Evolutionary conservation across 2,329 filamentous ascomycete species (phyloP), one percentile per base, ranked within the genome.

Genomic region (Bretziella fagacearum): DNA sequence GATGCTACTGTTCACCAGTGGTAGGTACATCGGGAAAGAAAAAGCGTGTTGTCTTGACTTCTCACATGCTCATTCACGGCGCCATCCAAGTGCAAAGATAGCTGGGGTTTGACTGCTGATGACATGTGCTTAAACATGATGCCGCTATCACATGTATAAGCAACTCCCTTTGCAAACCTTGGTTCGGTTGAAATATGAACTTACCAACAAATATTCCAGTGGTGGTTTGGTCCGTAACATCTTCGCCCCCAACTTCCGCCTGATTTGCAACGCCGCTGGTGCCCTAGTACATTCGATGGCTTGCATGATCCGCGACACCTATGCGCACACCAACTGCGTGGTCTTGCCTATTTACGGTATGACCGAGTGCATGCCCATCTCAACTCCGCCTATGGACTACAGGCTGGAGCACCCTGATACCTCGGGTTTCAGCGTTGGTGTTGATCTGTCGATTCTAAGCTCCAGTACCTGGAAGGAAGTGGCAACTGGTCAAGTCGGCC

Each of bases 321-420:
- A 74, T 56, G 40, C 40, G 2, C 40, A 32, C 15, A 43, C 11
- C 15, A 58, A 63, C 8, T 71, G 68, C 48, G 63, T 62, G 2
- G 65, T 75, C 2, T 60, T 75, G 15, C 71, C 71, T 2, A 73
- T 69, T 52, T 74, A 75, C 53, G 71, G 70, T 15, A 74, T 75
- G 71, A 75, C 71, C 1, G 71, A 74, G 59, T 74, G 70, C 53
- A 73, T 73, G 68, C 71, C 70, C 0, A 73, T 74, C 40, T 70
- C 68, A 2, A 71, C 69, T 2, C 71, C 71, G 2, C 70, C 69
- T 0, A 57, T 71, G n/a, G 55, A 65, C 51, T 74, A 74, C 53
- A 57, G 58, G 23, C 61, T 74, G 3, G 68, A 72, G 46, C 65
- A 67, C 3, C 61, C 65, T 35, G 71, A 70, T 2, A 73, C 71